Percentiles rank a stretch among this genome's conserved stretches.
Evolutionary conservation across 805 yeast species (phyloP).

Genomic region (Wickerhamomyces pijperi): DNA sequence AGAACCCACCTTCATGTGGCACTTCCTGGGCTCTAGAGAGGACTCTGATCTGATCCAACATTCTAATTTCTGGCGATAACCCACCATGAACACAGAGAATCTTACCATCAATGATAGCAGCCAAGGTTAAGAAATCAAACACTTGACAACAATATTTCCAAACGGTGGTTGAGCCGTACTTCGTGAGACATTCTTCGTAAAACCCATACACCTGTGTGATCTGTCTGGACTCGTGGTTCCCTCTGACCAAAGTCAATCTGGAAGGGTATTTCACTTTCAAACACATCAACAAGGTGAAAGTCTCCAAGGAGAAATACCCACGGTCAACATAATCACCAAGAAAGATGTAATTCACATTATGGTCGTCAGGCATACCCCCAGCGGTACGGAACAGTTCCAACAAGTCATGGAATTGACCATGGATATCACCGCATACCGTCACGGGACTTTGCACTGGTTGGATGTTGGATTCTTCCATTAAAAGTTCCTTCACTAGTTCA

Average conservation of each 20-base stretch:
- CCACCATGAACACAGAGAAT: slow-evolving; percentile 97
- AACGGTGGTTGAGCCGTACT: slow-evolving; percentile 88
- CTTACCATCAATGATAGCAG: slow-evolving; percentile 93
- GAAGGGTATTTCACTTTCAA: slow-evolving; percentile 81
- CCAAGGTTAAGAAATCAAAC: slow-evolving; percentile 84
- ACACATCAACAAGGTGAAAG: slow-evolving; percentile 89
- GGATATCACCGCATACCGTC: slow-evolving; percentile 95
- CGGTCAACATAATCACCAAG: slow-evolving; percentile 96
- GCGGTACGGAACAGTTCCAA: slow-evolving; percentile 80
- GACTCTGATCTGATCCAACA: slow-evolving; percentile 94
- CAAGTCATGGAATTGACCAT: slow-evolving; percentile 94
- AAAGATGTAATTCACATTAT: slow-evolving; percentile 60
- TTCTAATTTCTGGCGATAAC: slow-evolving; percentile 89
- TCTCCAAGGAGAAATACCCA: slow-evolving; percentile 92
- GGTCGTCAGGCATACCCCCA: slow-evolving; percentile 75
- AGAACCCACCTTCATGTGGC: slow-evolving; percentile 98
- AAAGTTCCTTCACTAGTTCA: slow-evolving; percentile 84
- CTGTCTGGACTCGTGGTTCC: slow-evolving; percentile 96
- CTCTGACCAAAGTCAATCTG: slow-evolving; percentile 82
- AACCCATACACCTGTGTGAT: slow-evolving; percentile 98
- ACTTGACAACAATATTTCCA: slow-evolving; percentile 97
- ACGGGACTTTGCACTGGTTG: slow-evolving; percentile 92
- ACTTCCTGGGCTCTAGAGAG: slow-evolving; percentile 94
- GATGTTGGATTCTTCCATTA: slow-evolving; percentile 93
- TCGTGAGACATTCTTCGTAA: slow-evolving; percentile 88